These are phyloP conservation scores for Populus hybrid DNA, from an alignment of 441 rosid species.

Conservation along the genomic window DNA sequence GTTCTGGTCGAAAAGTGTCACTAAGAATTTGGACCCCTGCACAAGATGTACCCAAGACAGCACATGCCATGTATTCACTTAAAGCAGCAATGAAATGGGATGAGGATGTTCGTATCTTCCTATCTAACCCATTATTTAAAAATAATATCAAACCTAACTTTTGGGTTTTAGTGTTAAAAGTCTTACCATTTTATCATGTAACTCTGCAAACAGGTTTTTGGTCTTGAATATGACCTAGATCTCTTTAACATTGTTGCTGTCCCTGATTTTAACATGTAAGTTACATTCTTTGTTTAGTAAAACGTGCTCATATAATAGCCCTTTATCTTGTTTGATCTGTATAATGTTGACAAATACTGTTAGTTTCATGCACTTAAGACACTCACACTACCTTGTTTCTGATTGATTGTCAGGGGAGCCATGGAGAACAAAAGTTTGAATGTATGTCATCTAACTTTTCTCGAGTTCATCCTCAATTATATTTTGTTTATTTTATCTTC, in stretches of 20 bases:
- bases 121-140: neutral
- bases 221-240: slow-evolving; percentile 95
- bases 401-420: slow-evolving; percentile 79
- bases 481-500: neutral
- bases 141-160: neutral
- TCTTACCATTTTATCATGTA: neutral
- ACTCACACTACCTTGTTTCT: slow-evolving; percentile 13
- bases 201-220: slow-evolving; percentile 64
- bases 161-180: neutral
- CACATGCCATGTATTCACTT: slow-evolving; percentile 94
- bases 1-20: slow-evolving; percentile 75
- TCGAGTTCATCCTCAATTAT: neutral
- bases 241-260: slow-evolving; percentile 96
- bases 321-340: neutral
- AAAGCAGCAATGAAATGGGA: slow-evolving; percentile 99
- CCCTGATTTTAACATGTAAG: slow-evolving; percentile 97
- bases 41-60: slow-evolving; percentile 88
- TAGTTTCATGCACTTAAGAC: slow-evolving; percentile 5
- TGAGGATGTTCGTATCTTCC: slow-evolving; percentile 67
- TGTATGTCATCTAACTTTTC: slow-evolving; percentile 38
- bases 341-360: slow-evolving; percentile 1
- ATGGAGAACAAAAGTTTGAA: slow-evolving; percentile 99
- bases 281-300: slow-evolving; percentile 12
- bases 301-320: neutral
- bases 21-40: slow-evolving; percentile 91